phyloP scores from a whole-genome alignment of 139 green algal genomes.

The Haematococcus sp. region DNA sequence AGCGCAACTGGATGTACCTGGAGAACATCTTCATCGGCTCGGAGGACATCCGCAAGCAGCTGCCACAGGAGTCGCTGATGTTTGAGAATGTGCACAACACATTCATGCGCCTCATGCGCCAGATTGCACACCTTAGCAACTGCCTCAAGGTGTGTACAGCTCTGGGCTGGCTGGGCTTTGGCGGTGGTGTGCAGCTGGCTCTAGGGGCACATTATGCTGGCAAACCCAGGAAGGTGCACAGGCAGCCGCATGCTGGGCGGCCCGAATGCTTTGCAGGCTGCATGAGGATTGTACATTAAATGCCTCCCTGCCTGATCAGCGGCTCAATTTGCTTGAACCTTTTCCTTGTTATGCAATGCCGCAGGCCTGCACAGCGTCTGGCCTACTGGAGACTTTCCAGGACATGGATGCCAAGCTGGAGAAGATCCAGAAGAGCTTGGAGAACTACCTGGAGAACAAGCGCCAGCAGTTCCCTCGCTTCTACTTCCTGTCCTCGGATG shows the following conservation, averaged over 20 bases:
- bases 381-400: conserved; percentile 71
- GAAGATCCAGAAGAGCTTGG: conserved; percentile 85
- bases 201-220: too few relatives aligned
- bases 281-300: too few relatives aligned
- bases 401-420: conserved; percentile 86
- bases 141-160: conserved; percentile 27
- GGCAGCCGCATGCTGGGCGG: too few relatives aligned
- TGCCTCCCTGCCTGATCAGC: too few relatives aligned
- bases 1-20: conserved; percentile 89
- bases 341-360: background rate
- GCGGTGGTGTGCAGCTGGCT: too few relatives aligned
- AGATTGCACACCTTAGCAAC: conserved; percentile 38
- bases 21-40: conserved; percentile 91
- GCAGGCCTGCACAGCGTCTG: conserved; percentile 45
- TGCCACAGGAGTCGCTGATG: conserved; percentile 69
- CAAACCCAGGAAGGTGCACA: too few relatives aligned
- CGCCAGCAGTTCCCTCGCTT: conserved; percentile 87
- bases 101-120: conserved; percentile 61
- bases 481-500: conserved; percentile 88
- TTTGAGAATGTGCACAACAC: conserved; percentile 70
- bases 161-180: too few relatives aligned
- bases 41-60: conserved; percentile 90
- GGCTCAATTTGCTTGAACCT: background rate
- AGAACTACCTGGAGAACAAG: conserved; percentile 91
- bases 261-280: too few relatives aligned